A percentile compares a stretch with the other conserved stretches of the same genome.
Conservation (phyloP, 1,284 basidiomycete species). For the Ganoderma leucocontextum region DNA sequence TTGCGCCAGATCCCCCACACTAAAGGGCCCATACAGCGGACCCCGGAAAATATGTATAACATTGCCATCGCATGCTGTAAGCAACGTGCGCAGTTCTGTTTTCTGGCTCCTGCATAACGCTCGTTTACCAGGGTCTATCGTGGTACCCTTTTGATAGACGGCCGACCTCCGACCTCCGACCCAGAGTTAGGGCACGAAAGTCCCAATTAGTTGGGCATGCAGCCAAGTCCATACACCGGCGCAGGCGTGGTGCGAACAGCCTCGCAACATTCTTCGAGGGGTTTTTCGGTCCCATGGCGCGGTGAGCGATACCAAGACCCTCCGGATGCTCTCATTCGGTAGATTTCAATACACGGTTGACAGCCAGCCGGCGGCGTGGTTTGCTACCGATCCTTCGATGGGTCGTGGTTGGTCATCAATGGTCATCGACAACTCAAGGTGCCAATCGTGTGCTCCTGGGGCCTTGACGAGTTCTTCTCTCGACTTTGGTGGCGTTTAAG, state of each 20-base stretch:
- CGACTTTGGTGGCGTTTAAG: conserved; percentile 22
- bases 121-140: not conserved
- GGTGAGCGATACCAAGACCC: conserved; percentile 2
- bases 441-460: not conserved
- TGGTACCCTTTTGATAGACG: not conserved
- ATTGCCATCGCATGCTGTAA: not conserved
- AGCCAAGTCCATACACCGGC: not conserved
- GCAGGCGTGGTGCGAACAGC: not conserved
- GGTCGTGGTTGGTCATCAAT: not conserved
- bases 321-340: not conserved
- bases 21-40: not conserved
- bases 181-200: not conserved
- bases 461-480: not conserved
- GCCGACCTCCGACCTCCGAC: not conserved
- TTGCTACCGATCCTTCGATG: not conserved
- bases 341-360: not conserved
- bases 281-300: not conserved
- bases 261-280: not conserved
- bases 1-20: not conserved
- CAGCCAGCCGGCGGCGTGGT: not conserved
- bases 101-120: not conserved
- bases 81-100: not conserved
- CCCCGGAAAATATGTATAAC: not conserved
- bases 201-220: not conserved
- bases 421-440: not conserved